These are phyloP conservation scores for Lasiosphaeriaceae sp. DNA, from an alignment of 495 filamentous ascomycete species.

Conservation along the genomic window DNA sequence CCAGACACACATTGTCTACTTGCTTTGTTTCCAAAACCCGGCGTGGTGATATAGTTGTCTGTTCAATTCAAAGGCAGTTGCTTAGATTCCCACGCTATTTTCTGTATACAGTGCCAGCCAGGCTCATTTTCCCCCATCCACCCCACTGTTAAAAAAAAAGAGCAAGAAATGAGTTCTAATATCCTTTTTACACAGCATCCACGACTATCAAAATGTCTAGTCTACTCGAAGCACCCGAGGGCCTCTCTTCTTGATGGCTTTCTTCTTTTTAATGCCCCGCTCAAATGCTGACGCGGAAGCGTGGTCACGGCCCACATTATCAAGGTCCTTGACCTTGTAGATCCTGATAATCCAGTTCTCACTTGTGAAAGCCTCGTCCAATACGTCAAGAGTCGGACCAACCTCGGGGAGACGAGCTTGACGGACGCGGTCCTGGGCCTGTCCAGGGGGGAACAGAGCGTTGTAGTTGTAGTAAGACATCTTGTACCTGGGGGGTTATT, in stretches of 20 bases:
- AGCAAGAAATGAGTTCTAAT: constrained; percentile 16
- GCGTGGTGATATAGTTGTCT: background rate
- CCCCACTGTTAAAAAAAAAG: constrained; percentile 4
- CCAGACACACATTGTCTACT: background rate
- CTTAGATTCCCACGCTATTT: constrained; percentile 18
- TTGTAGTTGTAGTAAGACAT: constrained; percentile 99
- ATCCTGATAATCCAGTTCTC: constrained; percentile 99
- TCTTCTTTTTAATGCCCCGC: constrained; percentile 92
- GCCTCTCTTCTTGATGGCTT: constrained; percentile 71
- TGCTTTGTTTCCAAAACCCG: background rate
- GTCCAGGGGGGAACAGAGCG: constrained; percentile 84
- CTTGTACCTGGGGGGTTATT: constrained; percentile 76
- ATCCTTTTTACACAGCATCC: constrained; percentile 16
- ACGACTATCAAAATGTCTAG: constrained; percentile 37
- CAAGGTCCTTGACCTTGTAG: constrained; percentile 98
- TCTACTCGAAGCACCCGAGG: constrained; percentile 80
- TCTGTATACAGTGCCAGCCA: constrained; percentile 21
- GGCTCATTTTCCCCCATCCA: constrained; percentile 12
- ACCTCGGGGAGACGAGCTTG: constrained; percentile 74
- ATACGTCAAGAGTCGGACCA: constrained; percentile 77
- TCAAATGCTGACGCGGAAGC: constrained; percentile 81
- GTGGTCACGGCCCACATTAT: constrained; percentile 92
- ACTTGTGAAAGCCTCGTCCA: constrained; percentile 97
- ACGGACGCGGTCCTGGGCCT: constrained; percentile 89
- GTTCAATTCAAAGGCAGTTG: background rate